phyloP scores from a whole-genome alignment of 306 rosid species.

The Pueraria montana region DNA sequence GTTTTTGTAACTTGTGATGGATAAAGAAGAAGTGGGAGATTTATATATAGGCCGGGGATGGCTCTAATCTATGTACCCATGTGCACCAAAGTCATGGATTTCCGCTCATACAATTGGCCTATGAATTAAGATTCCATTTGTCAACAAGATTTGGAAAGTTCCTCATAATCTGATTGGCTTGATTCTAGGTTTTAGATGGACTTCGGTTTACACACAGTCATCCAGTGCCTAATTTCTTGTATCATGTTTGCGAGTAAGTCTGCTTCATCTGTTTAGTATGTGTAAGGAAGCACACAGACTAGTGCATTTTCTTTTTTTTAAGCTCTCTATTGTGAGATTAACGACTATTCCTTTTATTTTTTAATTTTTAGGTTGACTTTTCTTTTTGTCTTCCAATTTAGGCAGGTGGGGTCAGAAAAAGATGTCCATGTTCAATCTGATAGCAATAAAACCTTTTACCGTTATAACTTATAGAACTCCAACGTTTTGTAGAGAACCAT shows the following conservation, averaged over 20 bases:
- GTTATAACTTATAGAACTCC: not conserved
- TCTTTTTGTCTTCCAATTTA: not conserved
- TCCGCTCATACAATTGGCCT: constrained; percentile 21
- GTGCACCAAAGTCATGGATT: not conserved
- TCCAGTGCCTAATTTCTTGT: not conserved
- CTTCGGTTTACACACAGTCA: not conserved
- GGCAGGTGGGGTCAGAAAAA: not conserved
- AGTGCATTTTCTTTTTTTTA: not conserved
- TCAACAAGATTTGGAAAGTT: not conserved
- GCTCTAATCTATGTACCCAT: not conserved
- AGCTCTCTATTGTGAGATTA: not conserved
- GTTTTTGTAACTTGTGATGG: not conserved
- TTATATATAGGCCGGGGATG: not conserved
- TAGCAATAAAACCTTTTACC: not conserved
- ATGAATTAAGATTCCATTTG: not conserved
- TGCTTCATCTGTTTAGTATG: not conserved
- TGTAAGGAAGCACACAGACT: not conserved
- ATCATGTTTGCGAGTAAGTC: not conserved
- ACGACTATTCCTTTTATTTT: not conserved
- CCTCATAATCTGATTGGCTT: not conserved
- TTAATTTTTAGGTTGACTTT: not conserved
- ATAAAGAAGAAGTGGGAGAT: not conserved
- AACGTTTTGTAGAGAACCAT: not conserved
- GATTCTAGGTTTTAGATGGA: too few relatives aligned
- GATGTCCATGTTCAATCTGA: not conserved